Evolutionary conservation across 225 moss, liverwort and hornwort genomes (phyloP).

Genomic region (Physcomitrium patens): DNA sequence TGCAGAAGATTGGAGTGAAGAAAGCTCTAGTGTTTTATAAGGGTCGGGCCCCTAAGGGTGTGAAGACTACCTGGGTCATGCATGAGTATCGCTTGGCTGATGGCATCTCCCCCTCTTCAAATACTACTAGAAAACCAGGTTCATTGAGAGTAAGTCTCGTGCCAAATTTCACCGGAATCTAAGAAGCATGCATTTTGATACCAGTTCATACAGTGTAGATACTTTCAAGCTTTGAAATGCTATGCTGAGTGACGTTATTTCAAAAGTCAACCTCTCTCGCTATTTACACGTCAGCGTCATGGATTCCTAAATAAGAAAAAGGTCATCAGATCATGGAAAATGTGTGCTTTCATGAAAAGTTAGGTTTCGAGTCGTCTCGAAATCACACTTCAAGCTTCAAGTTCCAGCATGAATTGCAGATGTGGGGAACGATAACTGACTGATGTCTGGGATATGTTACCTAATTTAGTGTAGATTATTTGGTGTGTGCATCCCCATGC

Average conservation of each 20-base stretch:
- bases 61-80: conserved; percentile 99
- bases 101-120: conserved; percentile 67
- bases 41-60: conserved; percentile 95
- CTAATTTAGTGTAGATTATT: not conserved
- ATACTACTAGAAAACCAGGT: conserved; percentile 67
- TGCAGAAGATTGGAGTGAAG: conserved; percentile 90
- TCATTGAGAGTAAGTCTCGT: conserved; percentile 70
- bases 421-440: not conserved
- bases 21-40: conserved; percentile 98
- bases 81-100: conserved; percentile 96
- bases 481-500: conserved; percentile 26
- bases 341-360: too few relatives aligned
- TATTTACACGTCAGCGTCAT: too few relatives aligned
- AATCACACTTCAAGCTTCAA: too few relatives aligned
- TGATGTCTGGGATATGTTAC: not conserved
- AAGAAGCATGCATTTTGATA: not conserved
- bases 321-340: too few relatives aligned
- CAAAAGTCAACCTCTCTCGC: too few relatives aligned
- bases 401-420: too few relatives aligned
- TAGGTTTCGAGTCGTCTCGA: too few relatives aligned
- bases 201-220: not conserved
- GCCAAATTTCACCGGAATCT: not conserved
- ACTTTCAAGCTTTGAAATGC: too few relatives aligned
- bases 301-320: too few relatives aligned
- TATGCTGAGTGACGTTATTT: too few relatives aligned